Conservation (phyloP, 371 early-diverging fungal species). For the Synchytrium microbalum region DNA sequence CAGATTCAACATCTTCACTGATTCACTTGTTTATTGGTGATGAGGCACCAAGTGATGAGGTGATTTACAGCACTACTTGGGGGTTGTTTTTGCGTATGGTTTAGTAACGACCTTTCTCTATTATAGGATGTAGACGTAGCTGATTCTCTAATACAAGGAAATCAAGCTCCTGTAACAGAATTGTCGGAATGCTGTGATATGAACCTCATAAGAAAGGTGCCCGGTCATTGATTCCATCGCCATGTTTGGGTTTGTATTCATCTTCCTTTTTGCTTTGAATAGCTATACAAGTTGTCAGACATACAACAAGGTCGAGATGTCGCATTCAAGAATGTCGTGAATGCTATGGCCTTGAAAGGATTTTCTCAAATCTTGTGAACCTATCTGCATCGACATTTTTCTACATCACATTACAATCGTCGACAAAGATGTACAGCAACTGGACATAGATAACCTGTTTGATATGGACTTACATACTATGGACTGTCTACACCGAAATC, state of each 20-base stretch:
- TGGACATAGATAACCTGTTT: no score
- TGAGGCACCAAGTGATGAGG: constrained; percentile 5
- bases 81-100: background rate
- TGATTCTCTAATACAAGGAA: background rate
- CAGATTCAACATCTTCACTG: constrained; percentile 12
- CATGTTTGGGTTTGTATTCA: no score
- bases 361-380: background rate
- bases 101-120: background rate
- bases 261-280: no score
- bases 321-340: background rate
- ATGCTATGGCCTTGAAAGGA: background rate
- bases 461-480: no score
- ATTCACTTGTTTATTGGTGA: constrained; percentile 15
- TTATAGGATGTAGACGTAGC: background rate
- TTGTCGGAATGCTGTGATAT: background rate
- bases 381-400: no score
- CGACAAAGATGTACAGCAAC: no score
- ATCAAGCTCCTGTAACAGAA: background rate
- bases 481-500: no score
- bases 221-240: no score
- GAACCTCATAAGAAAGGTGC: background rate
- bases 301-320: background rate
- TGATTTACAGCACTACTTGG: background rate
- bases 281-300: background rate
- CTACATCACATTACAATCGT: no score